phyloP scores from a whole-genome alignment of 2,329 filamentous ascomycete species.

The Talaromyces sp. region DNA sequence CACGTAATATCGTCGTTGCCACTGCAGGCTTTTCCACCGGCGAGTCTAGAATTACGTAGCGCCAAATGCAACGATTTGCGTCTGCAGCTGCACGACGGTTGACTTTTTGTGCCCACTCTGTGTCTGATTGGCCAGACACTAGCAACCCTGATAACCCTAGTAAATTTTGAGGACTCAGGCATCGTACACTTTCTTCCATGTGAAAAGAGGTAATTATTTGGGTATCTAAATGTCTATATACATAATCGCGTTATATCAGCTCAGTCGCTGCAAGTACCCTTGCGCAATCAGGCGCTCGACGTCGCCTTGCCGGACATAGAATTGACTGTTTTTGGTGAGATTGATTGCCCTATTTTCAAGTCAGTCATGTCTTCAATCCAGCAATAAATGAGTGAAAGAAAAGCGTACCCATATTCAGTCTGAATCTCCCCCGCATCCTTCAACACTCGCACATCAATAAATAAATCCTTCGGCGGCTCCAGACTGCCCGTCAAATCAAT shows the following conservation, averaged over 20 bases:
- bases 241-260: slow-evolving; percentile 50
- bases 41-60: not conserved
- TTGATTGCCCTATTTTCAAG: slow-evolving; percentile 71
- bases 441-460: slow-evolving; percentile 92
- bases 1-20: not conserved
- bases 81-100: not conserved
- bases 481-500: slow-evolving; percentile 91
- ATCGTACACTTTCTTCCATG: not conserved
- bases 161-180: not conserved
- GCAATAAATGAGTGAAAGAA: not conserved
- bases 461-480: slow-evolving; percentile 90
- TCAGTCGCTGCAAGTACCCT: slow-evolving; percentile 87
- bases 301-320: slow-evolving; percentile 93
- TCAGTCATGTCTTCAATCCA: not conserved
- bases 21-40: not conserved
- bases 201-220: not conserved
- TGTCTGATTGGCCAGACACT: not conserved
- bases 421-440: slow-evolving; percentile 98
- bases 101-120: not conserved
- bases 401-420: slow-evolving; percentile 89
- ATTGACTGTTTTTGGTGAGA: slow-evolving; percentile 95
- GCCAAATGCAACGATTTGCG: not conserved
- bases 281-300: slow-evolving; percentile 92
- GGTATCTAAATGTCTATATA: slow-evolving; percentile 11
- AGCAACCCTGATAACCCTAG: not conserved